Evolutionary conservation across 805 yeast species (phyloP), one percentile per base, ranked within the genome.

Genomic region (Barnettozyma salicaria): DNA sequence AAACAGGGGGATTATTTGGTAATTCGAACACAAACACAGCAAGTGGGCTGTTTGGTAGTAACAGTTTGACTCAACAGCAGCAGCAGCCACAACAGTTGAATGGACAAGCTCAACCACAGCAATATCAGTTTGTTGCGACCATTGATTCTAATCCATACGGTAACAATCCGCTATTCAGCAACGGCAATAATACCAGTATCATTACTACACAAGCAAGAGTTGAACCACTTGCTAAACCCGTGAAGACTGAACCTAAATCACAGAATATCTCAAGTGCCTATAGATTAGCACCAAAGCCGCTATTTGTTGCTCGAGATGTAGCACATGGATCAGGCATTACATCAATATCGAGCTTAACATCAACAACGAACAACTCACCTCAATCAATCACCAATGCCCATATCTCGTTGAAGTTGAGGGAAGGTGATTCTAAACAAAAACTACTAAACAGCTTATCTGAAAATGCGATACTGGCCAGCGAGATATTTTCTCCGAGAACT

Each of bases 71-170:
- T 27, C 19, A 52, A 64, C 19, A 26, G 19, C 37, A 32, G 18
- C 41, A 37, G 27, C 43, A 24, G n/a, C n/a, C n/a, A 28, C 43
- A 38, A 23, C 46, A 36, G 36, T 14, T 27, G 16, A 34, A 33
- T 27, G 18, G 47, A 14, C 48, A 42, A 35, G 53, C 39, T 28
- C 55, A 43, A 25, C 47, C 42, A 17, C 44, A 54, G 43, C 42
- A 48, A 6, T 44, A 47, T 14, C 47, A 43, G 26, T 48, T 58
- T 13, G 52, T 57, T 32, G 55, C 45, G 34, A 45, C 63, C 37
- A 54, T 61, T 36, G 66, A 63, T 40, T 67, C 68, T 41, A 75
- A 81, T 54, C 96, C 96, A 30, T 89, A 85, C 55, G 95, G 96
- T 2, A 70, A 75, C 32, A 79, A 80, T 49, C 83, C 88, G 6